phyloP scores from a whole-genome alignment of 306 rosid genomes.

The Lagenaria siceraria region DNA sequence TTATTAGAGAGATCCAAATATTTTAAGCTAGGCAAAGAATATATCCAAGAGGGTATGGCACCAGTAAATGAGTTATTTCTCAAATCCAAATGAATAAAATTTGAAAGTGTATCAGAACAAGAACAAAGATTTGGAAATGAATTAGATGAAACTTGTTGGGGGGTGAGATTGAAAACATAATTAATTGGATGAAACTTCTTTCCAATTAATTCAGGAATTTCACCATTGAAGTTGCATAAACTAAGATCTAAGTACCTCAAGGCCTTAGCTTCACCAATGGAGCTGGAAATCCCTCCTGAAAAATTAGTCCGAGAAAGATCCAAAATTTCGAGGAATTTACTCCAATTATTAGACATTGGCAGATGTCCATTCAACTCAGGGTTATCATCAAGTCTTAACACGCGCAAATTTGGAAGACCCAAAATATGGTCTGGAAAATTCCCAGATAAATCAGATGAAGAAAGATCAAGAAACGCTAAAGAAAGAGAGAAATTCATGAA shows the following conservation, averaged over 20 bases:
- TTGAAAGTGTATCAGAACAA: background rate
- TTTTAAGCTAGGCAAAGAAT: background rate
- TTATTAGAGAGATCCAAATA: background rate
- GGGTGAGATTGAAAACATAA: no score
- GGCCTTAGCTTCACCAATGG: background rate
- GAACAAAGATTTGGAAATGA: background rate
- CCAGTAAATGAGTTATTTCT: background rate
- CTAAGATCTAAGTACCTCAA: background rate
- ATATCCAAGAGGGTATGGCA: background rate
- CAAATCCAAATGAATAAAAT: background rate
- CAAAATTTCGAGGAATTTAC: background rate
- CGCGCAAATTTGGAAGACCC: background rate
- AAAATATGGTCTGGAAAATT: background rate
- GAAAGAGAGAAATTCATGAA: background rate
- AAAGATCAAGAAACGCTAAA: background rate
- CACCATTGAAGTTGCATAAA: background rate
- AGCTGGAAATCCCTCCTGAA: conserved; percentile 5
- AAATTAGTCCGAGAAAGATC: background rate
- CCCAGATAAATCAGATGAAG: background rate
- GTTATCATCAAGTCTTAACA: background rate
- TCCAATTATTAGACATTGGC: background rate
- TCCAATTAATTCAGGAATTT: no score
- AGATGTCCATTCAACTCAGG: background rate
- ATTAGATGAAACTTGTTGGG: no score
- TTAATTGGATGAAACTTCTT: no score